Evolutionary conservation across 2,329 filamentous ascomycete species (phyloP).

Genomic region (Paecilomyces sp.): DNA sequence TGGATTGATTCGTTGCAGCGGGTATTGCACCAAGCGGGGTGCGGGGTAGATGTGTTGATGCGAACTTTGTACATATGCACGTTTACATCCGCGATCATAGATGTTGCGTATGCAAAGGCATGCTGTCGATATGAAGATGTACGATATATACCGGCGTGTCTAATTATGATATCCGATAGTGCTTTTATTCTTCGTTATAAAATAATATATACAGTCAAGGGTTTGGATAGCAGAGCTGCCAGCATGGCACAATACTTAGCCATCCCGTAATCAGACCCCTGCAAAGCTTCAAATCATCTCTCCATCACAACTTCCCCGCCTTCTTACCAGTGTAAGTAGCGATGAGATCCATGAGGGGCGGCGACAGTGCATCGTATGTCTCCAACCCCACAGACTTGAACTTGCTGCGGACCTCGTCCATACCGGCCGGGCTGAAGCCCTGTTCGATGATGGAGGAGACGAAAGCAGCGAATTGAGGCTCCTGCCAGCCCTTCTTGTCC

Average conservation of each 20-base stretch:
- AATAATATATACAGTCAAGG: background rate
- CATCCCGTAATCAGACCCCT: background rate
- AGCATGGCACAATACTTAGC: background rate
- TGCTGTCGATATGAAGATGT: background rate
- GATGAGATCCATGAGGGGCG: slow-evolving; percentile 56
- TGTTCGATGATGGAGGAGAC: slow-evolving; percentile 63
- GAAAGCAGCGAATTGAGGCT: slow-evolving; percentile 63
- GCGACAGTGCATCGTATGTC: slow-evolving; percentile 57
- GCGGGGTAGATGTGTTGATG: background rate
- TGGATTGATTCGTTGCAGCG: background rate
- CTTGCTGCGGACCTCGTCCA: slow-evolving; percentile 48
- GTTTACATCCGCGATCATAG: too few relatives aligned
- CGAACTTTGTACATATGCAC: background rate
- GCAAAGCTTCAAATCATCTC: background rate
- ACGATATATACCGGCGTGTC: background rate
- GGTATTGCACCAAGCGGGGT: background rate
- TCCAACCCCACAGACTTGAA: slow-evolving; percentile 51
- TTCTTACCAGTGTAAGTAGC: slow-evolving; percentile 50
- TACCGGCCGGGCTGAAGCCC: slow-evolving; percentile 51
- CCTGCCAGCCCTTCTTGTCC: slow-evolving; percentile 59
- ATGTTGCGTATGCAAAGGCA: background rate
- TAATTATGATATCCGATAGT: background rate
- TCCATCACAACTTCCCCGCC: slow-evolving; percentile 21
- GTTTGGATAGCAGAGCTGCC: background rate
- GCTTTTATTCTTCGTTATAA: background rate